Base-by-base conservation (phyloP, 306 rosid genomes). In the Ormosia emarginata region DNA sequence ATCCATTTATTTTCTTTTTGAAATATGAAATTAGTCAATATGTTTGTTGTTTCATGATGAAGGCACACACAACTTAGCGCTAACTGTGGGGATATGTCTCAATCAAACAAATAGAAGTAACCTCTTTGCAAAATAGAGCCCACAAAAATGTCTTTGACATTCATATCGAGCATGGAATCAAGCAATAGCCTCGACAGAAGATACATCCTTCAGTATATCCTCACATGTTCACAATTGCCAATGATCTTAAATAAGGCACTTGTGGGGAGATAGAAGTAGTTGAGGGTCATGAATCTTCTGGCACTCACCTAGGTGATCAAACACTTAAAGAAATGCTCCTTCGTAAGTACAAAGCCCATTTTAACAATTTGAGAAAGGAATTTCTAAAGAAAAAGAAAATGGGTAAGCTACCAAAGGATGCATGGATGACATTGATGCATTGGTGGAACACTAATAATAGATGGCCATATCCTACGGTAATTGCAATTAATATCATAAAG, bases 401-500 rank as follows among this genome's bases (percentile, higher is more conserved):
- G 68, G 95, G 94, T 67, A 92, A 94, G 89, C 90, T 94, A 14
- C 97, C 98, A 33, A 94, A 88, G 77, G 93, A 89, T 75, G 97
- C 98, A 64, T 90, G 88, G 80, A 77, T 66, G 49, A 32, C 87
- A 2, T 67, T 94, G 3, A 50, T 90, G 63, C 80, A 89, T 9
- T 94, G 98, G 97, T 92, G 98, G 98, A 94, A 62, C 62, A 2
- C 84, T 6, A 97, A 94, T 56, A 81, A 82, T 74, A 86, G 90
- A 76, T 94, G 98, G 97, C 98, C 98, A 18, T 94, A 92, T 80
- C 98, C 98, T 43, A 89, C 93, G 88, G 98, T 94, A 89, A 81
- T 24, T 32, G 2, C 40, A 55, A 14, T 50, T 50, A 8, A 43
- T 30, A 55, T 49, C 58, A 46, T 4, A 50, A 0, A 47, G 24